A percentile compares a stretch with the other conserved stretches of the same genome.
Conservation (phyloP, 2,329 filamentous ascomycete species). For the Diaporthe sp. region DNA sequence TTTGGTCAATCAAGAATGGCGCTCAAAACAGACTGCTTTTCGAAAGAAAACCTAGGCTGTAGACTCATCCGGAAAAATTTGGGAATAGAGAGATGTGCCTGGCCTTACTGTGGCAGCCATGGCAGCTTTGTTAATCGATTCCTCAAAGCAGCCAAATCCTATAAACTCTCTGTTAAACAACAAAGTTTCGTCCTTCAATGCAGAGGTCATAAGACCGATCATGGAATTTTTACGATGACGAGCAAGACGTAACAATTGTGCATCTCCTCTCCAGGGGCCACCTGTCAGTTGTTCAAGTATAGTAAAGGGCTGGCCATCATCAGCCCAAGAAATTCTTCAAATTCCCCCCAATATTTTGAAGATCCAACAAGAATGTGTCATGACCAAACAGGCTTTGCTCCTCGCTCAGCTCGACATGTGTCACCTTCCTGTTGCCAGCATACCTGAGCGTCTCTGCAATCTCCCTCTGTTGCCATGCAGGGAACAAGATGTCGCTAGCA, state of each 20-base stretch:
- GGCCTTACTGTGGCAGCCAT: neutral
- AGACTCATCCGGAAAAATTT: neutral
- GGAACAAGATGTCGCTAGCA: slow-evolving; percentile 95
- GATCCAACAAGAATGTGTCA: slow-evolving; percentile 93
- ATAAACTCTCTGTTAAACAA: neutral
- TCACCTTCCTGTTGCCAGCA: slow-evolving; percentile 84
- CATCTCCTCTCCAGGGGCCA: too few species aligned
- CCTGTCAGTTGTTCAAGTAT: neutral
- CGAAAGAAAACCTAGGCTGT: neutral
- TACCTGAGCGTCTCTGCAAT: slow-evolving; percentile 86
- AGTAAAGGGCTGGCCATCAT: neutral
- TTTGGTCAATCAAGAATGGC: neutral
- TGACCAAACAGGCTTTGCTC: slow-evolving; percentile 96
- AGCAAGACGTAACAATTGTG: too few species aligned
- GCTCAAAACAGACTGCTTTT: neutral
- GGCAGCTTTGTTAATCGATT: neutral
- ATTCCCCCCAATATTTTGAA: slow-evolving; percentile 91
- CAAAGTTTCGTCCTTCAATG: neutral
- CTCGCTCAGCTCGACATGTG: slow-evolving; percentile 92
- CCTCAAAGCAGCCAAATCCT: neutral
- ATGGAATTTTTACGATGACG: too few species aligned
- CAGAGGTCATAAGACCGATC: neutral
- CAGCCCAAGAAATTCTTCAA: slow-evolving; percentile 83
- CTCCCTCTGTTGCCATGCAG: slow-evolving; percentile 97
- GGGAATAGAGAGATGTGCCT: neutral